Conservation (phyloP, 139 green algal species). For the Coccomyxa sp. region DNA sequence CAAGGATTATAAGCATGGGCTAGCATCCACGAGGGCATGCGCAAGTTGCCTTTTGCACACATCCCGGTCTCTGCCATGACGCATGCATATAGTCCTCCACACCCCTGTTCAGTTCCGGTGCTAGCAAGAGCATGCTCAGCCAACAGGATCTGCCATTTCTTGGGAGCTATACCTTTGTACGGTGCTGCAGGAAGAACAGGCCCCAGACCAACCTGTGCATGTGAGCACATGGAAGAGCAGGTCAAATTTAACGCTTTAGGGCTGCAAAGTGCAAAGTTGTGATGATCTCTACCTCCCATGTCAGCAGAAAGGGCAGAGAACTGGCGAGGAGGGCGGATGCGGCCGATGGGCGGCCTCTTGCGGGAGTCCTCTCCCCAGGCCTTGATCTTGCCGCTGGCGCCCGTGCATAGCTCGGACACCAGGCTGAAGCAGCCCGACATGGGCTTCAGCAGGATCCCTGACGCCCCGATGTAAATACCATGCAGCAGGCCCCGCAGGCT, state of each 20-base stretch:
- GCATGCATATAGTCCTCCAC: too few species aligned
- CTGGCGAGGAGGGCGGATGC: slow-evolving; percentile 24
- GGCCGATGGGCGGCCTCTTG: slow-evolving; percentile 7
- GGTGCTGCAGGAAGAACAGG: neutral
- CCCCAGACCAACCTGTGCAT: too few species aligned
- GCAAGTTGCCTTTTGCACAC: too few species aligned
- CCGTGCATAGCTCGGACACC: slow-evolving; percentile 27
- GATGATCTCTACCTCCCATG: too few species aligned
- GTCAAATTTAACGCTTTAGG: too few species aligned
- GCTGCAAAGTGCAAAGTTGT: too few species aligned
- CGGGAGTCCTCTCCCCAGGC: neutral
- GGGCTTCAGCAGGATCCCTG: slow-evolving; percentile 49
- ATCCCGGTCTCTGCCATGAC: too few species aligned
- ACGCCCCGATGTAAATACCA: slow-evolving; percentile 22
- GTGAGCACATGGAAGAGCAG: too few species aligned
- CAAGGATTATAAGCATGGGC: too few species aligned
- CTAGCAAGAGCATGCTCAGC: too few species aligned
- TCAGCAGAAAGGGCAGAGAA: slow-evolving; percentile 4
- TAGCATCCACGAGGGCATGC: too few species aligned
- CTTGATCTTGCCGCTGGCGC: slow-evolving; percentile 1
- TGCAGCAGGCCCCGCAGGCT: slow-evolving; percentile 30
- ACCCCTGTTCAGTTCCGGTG: too few species aligned
- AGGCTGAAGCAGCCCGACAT: slow-evolving; percentile 40
- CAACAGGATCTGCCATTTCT: neutral
- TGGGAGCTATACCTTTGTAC: neutral